Evolutionary conservation across 148 eudicot genomes (phyloP), one percentile per base, ranked within the genome.

Genomic region (Chenopodium berlandieri): DNA sequence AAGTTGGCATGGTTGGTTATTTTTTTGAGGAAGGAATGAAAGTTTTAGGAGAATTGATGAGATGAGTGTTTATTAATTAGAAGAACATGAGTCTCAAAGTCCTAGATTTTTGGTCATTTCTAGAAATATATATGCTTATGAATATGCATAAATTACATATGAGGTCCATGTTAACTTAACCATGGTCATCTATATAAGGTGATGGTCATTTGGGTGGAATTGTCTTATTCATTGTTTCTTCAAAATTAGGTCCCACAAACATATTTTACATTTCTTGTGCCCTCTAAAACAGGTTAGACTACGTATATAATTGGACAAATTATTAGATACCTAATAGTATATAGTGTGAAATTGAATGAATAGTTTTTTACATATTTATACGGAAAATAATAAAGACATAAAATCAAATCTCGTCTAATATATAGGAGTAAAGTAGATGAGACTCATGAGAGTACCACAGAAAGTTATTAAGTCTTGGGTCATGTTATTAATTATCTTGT

Each of bases 81-180:
- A 22, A 30, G 64, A 78, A 60, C 73, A 47, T 30, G 60, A 67
- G 81, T 68, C 64, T 78, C 46, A 23, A 27, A 25, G 31, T 77
- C 56, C 56, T 64, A 65, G 81, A 48, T 47, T 78, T 78, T 32
- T 56, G 62, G 81, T 78, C 74, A 67, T 78, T 68, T 67, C 37
- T 46, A 67, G 64, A 78, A 47, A 27, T 46, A 30, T 23, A 25
- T 46, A 30, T 23, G 69, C 54, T 77, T 58, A 32, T 40, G 69
- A 16, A 37, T 31, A 31, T 19, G 4, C 14, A 20, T 25, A 30
- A 3, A 2, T 50, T 27, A 32, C 12, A 76, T 40, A 40, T 62
- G 52, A 76, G 79, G 69, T 76, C 52, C 60, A 76, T 56, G 11
- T 77, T 62, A 62, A 76, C 30, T 63, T 77, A 50, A 74, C 40